Evolutionary conservation across 2,329 filamentous ascomycete genomes (phyloP).

Genomic region (Aspergillus aculeatinus): DNA sequence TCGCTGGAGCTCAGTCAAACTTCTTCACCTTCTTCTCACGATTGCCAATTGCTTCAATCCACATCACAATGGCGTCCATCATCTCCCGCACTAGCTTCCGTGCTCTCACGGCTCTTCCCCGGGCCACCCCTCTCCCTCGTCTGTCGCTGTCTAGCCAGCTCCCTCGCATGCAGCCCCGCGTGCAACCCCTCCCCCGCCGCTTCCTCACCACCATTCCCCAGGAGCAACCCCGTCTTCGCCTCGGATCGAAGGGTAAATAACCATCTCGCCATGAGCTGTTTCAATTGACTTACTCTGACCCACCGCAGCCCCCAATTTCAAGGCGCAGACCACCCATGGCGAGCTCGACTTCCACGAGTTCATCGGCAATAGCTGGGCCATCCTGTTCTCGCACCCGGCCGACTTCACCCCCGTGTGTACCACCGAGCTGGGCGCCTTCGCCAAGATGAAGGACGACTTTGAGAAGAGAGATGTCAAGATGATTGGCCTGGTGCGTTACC

Average conservation of each 20-base stretch:
- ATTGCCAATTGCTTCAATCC: neutral
- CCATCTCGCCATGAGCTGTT: too few species aligned
- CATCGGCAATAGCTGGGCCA: conserved; percentile 66
- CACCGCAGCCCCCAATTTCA: conserved; percentile 60
- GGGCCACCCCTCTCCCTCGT: conserved; percentile 20
- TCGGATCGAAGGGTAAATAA: conserved; percentile 35
- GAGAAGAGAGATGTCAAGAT: conserved; percentile 83
- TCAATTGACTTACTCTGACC: neutral
- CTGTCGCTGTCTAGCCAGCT: conserved; percentile 15
- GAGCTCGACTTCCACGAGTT: conserved; percentile 69
- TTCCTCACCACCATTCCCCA: conserved; percentile 28
- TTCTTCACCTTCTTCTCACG: neutral
- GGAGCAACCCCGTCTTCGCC: conserved; percentile 37
- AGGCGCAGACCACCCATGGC: conserved; percentile 64
- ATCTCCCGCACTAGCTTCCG: conserved; percentile 28
- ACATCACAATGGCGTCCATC: conserved; percentile 30
- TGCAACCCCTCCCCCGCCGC: conserved; percentile 30
- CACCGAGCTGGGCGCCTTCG: conserved; percentile 90
- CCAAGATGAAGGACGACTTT: conserved; percentile 86
- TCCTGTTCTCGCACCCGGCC: conserved; percentile 68
- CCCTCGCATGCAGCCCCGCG: conserved; percentile 18
- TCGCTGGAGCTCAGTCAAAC: neutral
- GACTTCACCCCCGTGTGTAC: conserved; percentile 97
- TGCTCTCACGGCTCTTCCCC: conserved; percentile 25
- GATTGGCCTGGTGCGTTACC: conserved; percentile 66